Evolutionary conservation across 2,329 filamentous ascomycete genomes (phyloP), one percentile per base, ranked within the genome.

Genomic region (Fusarium buharicum): DNA sequence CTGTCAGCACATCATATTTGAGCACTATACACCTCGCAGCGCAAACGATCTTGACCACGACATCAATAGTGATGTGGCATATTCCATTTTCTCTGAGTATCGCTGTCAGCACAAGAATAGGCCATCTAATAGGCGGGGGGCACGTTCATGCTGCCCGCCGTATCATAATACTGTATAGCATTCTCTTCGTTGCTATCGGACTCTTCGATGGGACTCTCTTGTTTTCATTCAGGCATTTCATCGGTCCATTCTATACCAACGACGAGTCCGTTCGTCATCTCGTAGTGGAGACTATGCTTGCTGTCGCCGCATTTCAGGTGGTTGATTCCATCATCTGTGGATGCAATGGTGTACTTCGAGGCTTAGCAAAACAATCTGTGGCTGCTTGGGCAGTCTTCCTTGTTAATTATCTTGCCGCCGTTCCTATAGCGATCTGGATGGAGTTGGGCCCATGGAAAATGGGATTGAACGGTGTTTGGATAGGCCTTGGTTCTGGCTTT

Each of bases 1-100:
- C 77, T 1, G 72, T 82, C 7, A 78, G 78, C 66, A 78, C 79
- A 1, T 79, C 77, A 6, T 80, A 80, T 61, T 69, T 81, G 31
- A 75, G 75, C 63, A 80, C 78, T 1, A 71, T 72, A 6, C 75
- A 79, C 44, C 72, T 80, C 2, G 78, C 78, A 3, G 77, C 78
- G 7, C 78, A 80, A 61, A 76, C 76, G 5, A 70, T 80, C 11
- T 55, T 80, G 55, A 77, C 73, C 6, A 79, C 78, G 0, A 72
- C 76, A 1, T 77, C 76, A 3, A 71, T 78, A 17, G 71, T 79
- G 2, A 72, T 75, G 39, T 80, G 77, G 76, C 78, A 79, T 46
- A 74, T 79, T 8, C 78, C 78, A 0, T 80, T 80, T 59, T 78
- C 76, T 1, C 67, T 79, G 24, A 75, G 75, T 34, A 76, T 80